A percentile compares a stretch with the other conserved stretches of the same genome.
phyloP scores from a whole-genome alignment of 495 filamentous ascomycete species.

The Letharia lupina region DNA sequence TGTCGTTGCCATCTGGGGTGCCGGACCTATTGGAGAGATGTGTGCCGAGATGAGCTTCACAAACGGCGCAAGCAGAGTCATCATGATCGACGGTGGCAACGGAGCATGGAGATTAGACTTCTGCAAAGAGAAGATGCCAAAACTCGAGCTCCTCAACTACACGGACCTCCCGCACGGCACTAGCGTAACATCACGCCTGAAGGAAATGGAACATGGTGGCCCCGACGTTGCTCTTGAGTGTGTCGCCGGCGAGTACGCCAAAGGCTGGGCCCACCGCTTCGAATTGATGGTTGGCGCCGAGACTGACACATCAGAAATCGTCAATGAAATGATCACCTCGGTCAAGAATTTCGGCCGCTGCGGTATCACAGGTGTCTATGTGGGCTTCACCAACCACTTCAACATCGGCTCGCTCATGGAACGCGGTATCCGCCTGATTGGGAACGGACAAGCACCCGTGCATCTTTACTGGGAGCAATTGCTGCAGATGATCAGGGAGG shows the following conservation, averaged over 20 bases:
- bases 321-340: slow-evolving; percentile 81
- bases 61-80: slow-evolving; percentile 66
- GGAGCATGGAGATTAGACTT: slow-evolving; percentile 58
- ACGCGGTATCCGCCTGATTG: slow-evolving; percentile 70
- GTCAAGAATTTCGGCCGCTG: slow-evolving; percentile 67
- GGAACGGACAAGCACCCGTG: slow-evolving; percentile 79
- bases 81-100: slow-evolving; percentile 67
- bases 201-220: slow-evolving; percentile 61
- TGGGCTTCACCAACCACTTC: slow-evolving; percentile 75
- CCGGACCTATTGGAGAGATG: slow-evolving; percentile 76
- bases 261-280: slow-evolving; percentile 72
- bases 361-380: slow-evolving; percentile 75
- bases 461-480: slow-evolving; percentile 77
- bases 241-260: slow-evolving; percentile 76
- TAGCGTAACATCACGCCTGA: slow-evolving; percentile 60
- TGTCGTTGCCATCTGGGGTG: slow-evolving; percentile 77
- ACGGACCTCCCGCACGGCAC: slow-evolving; percentile 42
- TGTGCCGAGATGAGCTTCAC: slow-evolving; percentile 59
- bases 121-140: slow-evolving; percentile 54
- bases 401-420: slow-evolving; percentile 84
- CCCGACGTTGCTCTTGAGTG: slow-evolving; percentile 78
- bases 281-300: slow-evolving; percentile 66
- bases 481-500: slow-evolving; percentile 56
- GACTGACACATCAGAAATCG: slow-evolving; percentile 76
- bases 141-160: slow-evolving; percentile 53